Conservation (phyloP, 768 basidiomycete species). For the Tricholoma saponaceum region DNA sequence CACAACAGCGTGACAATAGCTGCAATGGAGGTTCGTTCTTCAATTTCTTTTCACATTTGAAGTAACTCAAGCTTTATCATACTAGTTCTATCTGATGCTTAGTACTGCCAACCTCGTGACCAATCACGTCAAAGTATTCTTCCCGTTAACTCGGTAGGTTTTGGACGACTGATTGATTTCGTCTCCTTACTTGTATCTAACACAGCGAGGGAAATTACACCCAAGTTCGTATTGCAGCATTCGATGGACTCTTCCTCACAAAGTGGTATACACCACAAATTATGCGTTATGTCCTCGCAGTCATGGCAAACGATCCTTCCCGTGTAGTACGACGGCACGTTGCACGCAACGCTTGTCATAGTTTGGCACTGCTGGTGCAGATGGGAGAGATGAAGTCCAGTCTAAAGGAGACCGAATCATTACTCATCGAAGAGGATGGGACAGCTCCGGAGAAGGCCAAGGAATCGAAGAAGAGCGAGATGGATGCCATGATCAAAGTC, state of each 20-base stretch:
- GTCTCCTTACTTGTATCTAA: conserved; percentile 8
- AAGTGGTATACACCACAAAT: conserved; percentile 84
- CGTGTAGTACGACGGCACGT: conserved; percentile 82
- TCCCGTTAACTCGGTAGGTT: conserved; percentile 82
- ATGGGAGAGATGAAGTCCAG: conserved; percentile 87
- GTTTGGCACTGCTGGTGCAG: conserved; percentile 78
- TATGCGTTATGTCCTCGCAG: conserved; percentile 83
- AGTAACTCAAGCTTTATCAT: conserved; percentile 2
- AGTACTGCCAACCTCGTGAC: conserved; percentile 75
- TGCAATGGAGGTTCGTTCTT: conserved; percentile 72
- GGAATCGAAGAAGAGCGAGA: conserved; percentile 77
- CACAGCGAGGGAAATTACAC: conserved; percentile 89
- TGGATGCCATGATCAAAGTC: conserved; percentile 82
- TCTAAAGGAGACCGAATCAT: conserved; percentile 67
- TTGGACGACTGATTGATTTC: neutral
- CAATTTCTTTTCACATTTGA: neutral
- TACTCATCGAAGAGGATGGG: conserved; percentile 87
- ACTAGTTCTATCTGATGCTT: conserved; percentile 75
- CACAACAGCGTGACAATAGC: conserved; percentile 94
- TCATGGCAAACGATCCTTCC: conserved; percentile 84
- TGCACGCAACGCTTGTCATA: conserved; percentile 80
- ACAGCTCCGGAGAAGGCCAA: conserved; percentile 63
- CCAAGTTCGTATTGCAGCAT: conserved; percentile 87
- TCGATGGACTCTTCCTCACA: conserved; percentile 88
- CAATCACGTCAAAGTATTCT: conserved; percentile 72